Evolutionary conservation across 768 basidiomycete species (phyloP), one percentile per base, ranked within the genome.

Genomic region (Tylopilus vinaceipallidus): DNA sequence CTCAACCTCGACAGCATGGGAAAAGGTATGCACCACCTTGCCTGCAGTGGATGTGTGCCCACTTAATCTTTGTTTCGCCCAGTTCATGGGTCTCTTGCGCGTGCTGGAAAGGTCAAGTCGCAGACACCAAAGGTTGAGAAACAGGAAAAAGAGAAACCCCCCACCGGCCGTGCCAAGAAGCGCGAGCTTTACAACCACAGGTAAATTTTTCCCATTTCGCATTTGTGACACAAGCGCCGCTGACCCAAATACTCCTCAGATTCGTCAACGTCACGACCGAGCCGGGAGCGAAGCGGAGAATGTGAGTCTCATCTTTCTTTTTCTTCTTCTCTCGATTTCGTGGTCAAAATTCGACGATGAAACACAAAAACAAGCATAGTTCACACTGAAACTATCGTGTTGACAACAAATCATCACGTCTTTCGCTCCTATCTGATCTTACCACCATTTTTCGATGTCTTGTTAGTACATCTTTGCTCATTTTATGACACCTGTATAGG

Each of bases 71-170:
- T 27, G 8, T 26, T 14, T 23, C 8, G 19, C 10, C n/a, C 17
- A 93, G 94, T 95, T 77, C 93, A 97, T 86, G 93, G 94, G 71
- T 97, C 93, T 71, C 92, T 97, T 76, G 93, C 93, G 77, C 93
- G 94, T 79, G 93, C 94, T 66, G 95, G 95, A 74, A 97, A 98
- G 83, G 95, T 97, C 80, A 97, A 94, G 78, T 91, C 88, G 59
- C 91, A 95, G 76, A 91, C 88, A 62, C 95, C 95, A 64, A 98
- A 98, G 76, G 95, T 97, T 69, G 95, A 97, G 67, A 83, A 85
- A 72, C 91, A 95, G 78, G 95, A 98, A 79, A 98, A 97, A 86
- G 90, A 94, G 84, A 98, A 97, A 83, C 81, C 81, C 22, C 84
- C 91, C 45, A 95, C 91, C 73, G 94, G 95, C 54, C 91, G 95